Base-by-base conservation (phyloP, 305 asterid genomes). In the Euphrasia arctica region DNA sequence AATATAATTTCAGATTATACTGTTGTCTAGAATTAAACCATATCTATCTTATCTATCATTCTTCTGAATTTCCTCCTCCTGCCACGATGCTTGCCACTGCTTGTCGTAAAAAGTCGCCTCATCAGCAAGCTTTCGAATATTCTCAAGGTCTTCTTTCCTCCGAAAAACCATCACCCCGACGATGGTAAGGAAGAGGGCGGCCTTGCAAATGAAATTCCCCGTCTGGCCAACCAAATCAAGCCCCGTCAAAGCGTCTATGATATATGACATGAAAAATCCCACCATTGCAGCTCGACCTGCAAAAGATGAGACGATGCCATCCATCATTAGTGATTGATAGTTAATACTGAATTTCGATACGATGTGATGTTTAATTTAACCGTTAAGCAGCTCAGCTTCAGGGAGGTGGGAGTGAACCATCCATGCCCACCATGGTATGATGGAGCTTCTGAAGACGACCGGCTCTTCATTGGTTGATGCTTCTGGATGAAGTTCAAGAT, bases 351-450 rank as follows among this genome's bases (percentile, higher is more conserved):
- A 12, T 45, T 11, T 4, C 9, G 11, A 1, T 1, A 13, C 0
- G 52, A 6, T 32, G 9, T 3, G 13, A 28, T 48, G 60, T 31
- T 55, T 27, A 54, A 39, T 39, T 39, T 39, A 48, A 88, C 93
- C 87, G 66, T 85, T 83, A 39, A 88, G 79, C 10, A 65, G 77
- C 83, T 83, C 91, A 4, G 94, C 96, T 66, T 83, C 80, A 0
- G 91, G 86, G 62, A 83, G 91, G 69, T 85, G 89, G 70, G 89
- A 83, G 64, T 73, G 86, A 60, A 65, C 54, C 41, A 85, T 82
- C 94, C 91, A 88, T 9, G 89, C 89, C 94, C 91, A 88, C 91
- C 75, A 79, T 18, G 91, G 96, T 67, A 88, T 75, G 63, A 80
- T 62, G 0, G 89, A 82, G 84, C 85, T 85, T 77, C 82, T 73